Evolutionary conservation across 2,329 filamentous ascomycete genomes (phyloP).

Genomic region (Cytospora chrysosperma): DNA sequence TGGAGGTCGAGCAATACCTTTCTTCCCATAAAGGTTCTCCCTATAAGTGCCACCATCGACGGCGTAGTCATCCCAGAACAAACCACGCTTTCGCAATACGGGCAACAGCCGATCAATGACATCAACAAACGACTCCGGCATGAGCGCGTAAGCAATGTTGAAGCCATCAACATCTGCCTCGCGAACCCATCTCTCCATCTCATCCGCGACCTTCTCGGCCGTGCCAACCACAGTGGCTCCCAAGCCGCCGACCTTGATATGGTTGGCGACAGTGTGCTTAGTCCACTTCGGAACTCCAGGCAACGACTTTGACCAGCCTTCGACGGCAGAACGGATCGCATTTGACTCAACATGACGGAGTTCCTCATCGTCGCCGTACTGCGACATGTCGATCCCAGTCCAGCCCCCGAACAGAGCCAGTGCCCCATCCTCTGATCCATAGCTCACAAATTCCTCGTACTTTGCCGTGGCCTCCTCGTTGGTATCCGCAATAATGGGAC

Average conservation of each 20-base stretch:
- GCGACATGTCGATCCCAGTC: constrained; percentile 63
- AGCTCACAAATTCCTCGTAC: constrained; percentile 52
- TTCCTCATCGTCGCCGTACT: constrained; percentile 63
- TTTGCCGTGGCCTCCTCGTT: constrained; percentile 59
- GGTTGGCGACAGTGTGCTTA: constrained; percentile 27
- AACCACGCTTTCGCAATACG: constrained; percentile 57
- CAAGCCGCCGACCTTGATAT: constrained; percentile 27
- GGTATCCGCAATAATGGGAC: constrained; percentile 59
- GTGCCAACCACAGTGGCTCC: constrained; percentile 23
- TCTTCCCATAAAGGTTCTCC: constrained; percentile 57
- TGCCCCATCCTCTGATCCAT: constrained; percentile 61
- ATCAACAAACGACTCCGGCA: constrained; percentile 66
- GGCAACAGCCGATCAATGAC: constrained; percentile 65
- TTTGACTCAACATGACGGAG: constrained; percentile 60
- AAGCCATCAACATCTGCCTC: constrained; percentile 23
- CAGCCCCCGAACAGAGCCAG: constrained; percentile 65
- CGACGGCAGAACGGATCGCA: constrained; percentile 54
- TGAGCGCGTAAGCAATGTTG: constrained; percentile 58
- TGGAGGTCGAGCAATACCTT: constrained; percentile 34
- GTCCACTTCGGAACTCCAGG: constrained; percentile 26
- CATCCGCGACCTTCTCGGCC: constrained; percentile 19
- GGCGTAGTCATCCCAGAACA: constrained; percentile 55
- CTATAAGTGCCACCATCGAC: constrained; percentile 59
- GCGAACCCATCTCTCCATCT: constrained; percentile 23
- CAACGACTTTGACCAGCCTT: constrained; percentile 43